Base-by-base conservation (phyloP, 2,329 filamentous ascomycete species). In the Fusarium goolgardi region DNA sequence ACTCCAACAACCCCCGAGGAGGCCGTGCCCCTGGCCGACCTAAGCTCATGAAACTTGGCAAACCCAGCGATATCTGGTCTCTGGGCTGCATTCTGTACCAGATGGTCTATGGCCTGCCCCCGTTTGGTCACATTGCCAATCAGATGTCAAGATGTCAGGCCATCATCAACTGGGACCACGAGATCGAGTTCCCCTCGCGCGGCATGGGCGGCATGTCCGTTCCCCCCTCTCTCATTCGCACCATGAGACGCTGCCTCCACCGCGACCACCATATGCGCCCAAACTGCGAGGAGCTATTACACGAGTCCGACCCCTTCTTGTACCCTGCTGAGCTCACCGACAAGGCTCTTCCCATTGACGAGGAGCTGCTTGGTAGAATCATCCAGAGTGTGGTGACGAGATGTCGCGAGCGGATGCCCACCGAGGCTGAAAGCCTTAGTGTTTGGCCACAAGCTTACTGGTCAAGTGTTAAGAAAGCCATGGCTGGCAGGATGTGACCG, bases 41-140 rank as follows among this genome's bases (percentile, higher is more conserved):
- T 16, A 96, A 94, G 78, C 85, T 97, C 63, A 96, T 97, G 90
- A 97, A 97, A 77, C 85, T 99, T 9, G 96, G 96, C 62, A 98
- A 98, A 75, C 93, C 96, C 9, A 96, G 91, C 71, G 96, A 99
- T 78, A 90, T 99, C 20, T 99, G 96, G 96, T 95, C 91, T 77
- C 81, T 99, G 16, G 96, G 96, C 20, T 99, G 96, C 76, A 98
- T 99, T 64, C 83, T 99, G 16, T 99, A 97, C 81, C 95, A 98
- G 77, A 96, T 99, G 92, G 92, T 95, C 1, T 99, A 99, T 76
- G 96, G 96, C n/a, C 86, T 91, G n/a, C 91, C 93, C 5, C 96
- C 96, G 0, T 99, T 99, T 75, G 94, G 91, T 16, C 94, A 98
- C 76, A 96, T 99, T 71, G 83, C 88, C 60, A 96, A 95, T 79